Percentiles rank a stretch among this genome's conserved stretches.
Evolutionary conservation across 2,329 filamentous ascomycete species (phyloP).

Genomic region (Nothomitra cinnamomea): DNA sequence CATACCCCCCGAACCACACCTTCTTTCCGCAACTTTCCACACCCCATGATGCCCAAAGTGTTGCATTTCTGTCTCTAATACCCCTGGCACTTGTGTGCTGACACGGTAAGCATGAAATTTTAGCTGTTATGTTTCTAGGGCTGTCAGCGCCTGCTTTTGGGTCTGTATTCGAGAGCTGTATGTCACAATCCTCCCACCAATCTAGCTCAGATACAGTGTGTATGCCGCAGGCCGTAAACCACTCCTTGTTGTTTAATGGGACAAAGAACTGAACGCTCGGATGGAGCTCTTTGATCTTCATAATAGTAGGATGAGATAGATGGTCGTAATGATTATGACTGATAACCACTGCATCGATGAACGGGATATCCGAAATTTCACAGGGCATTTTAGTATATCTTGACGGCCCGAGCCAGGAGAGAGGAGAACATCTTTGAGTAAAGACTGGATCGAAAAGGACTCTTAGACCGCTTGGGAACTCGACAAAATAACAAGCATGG

Average conservation of each 20-base stretch:
- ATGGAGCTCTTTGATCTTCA: conserved; percentile 50
- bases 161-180: conserved; percentile 38
- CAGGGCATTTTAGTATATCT: conserved; percentile 67
- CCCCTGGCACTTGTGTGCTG: conserved; percentile 65
- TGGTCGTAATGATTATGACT: conserved; percentile 92
- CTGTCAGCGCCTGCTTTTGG: conserved; percentile 10
- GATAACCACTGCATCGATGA: conserved; percentile 43
- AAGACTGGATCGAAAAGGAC: conserved; percentile 92
- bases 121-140: conserved; percentile 43
- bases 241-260: conserved; percentile 63
- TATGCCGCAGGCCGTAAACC: conserved; percentile 60
- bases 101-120: conserved; percentile 62
- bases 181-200: conserved; percentile 78
- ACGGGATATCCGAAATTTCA: conserved; percentile 57
- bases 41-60: conserved; percentile 80
- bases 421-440: conserved; percentile 67
- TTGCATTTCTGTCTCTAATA: conserved; percentile 51
- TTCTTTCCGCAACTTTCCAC: conserved; percentile 56
- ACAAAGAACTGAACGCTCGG: conserved; percentile 79
- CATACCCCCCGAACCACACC: conserved; percentile 62
- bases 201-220: conserved; percentile 73
- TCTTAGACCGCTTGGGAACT: conserved; percentile 71
- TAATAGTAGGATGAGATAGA: conserved; percentile 58
- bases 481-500: conserved; percentile 84
- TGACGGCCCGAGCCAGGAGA: conserved; percentile 53